Evolutionary conservation across 2,329 filamentous ascomycete genomes (phyloP).

Genomic region (Fusarium chlamydosporum): DNA sequence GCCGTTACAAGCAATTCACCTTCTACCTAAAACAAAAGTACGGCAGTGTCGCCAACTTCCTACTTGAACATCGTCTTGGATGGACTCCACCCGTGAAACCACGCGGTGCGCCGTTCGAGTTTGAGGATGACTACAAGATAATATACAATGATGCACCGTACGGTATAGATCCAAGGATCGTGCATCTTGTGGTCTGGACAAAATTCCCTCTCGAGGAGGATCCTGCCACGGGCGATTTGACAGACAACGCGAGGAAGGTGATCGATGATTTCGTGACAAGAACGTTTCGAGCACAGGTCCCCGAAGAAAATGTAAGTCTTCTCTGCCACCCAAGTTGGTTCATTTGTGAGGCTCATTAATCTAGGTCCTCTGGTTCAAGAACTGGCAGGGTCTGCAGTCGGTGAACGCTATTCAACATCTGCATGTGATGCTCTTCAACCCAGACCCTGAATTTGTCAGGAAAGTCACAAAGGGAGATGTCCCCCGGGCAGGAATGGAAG

Average conservation of each 20-base stretch:
- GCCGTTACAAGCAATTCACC: constrained; percentile 81
- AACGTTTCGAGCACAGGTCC: constrained; percentile 72
- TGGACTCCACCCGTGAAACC: constrained; percentile 70
- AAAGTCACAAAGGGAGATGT: constrained; percentile 81
- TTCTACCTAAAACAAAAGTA: constrained; percentile 74
- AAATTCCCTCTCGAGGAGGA: constrained; percentile 86
- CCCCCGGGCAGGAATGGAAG: constrained; percentile 68
- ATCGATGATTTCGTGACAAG: constrained; percentile 79
- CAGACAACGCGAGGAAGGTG: constrained; percentile 69
- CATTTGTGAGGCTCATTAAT: constrained; percentile 12
- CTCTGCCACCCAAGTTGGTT: not conserved
- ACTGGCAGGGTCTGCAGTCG: constrained; percentile 88
- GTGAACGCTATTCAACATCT: constrained; percentile 92
- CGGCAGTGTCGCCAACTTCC: constrained; percentile 83
- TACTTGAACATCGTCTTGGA: constrained; percentile 76
- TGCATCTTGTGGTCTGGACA: constrained; percentile 92
- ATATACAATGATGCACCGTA: constrained; percentile 96
- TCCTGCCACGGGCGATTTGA: constrained; percentile 74
- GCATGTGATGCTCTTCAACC: constrained; percentile 89
- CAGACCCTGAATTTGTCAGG: constrained; percentile 77
- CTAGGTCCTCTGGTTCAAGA: constrained; percentile 71
- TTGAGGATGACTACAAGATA: constrained; percentile 75
- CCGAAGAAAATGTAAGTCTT: constrained; percentile 66
- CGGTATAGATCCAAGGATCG: constrained; percentile 81
- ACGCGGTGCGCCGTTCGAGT: constrained; percentile 59